Conservation (phyloP, 257 asterid species). For the Solanum megistacrolobum region DNA sequence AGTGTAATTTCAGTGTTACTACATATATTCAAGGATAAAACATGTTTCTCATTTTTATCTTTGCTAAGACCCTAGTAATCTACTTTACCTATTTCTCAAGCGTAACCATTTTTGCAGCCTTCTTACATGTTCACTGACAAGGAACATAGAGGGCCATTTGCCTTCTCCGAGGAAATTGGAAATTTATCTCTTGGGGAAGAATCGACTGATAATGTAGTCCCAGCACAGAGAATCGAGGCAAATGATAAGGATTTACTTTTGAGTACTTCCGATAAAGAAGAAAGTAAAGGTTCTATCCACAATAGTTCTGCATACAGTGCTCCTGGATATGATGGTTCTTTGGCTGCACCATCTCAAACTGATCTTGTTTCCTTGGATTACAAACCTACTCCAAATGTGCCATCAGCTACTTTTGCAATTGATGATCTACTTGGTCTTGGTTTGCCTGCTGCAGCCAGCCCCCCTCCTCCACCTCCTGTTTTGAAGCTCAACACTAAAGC, state of each 20-base stretch:
- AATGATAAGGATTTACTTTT: conserved; percentile 84
- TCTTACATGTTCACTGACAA: conserved; percentile 97
- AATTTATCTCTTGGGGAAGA: conserved; percentile 58
- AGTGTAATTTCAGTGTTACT: neutral
- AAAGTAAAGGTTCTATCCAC: conserved; percentile 40
- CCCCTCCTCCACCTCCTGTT: conserved; percentile 46
- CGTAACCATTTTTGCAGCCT: conserved; percentile 51
- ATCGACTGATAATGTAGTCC: conserved; percentile 38
- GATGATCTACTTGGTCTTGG: conserved; percentile 90
- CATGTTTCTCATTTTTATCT: neutral
- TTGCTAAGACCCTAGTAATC: neutral
- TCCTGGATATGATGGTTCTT: conserved; percentile 51
- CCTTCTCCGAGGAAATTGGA: conserved; percentile 81
- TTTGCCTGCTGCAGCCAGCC: conserved; percentile 36
- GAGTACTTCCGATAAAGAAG: conserved; percentile 81
- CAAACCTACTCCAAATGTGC: conserved; percentile 29
- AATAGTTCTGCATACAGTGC: conserved; percentile 70
- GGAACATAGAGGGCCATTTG: conserved; percentile 93
- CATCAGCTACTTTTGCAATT: conserved; percentile 48
- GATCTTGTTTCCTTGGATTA: conserved; percentile 78
- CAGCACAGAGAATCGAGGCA: conserved; percentile 73
- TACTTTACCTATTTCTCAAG: neutral
- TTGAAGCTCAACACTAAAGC: conserved; percentile 73
- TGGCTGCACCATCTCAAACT: conserved; percentile 28
- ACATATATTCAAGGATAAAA: neutral